Evolutionary conservation across 129 eudicot species (phyloP), one percentile per base, ranked within the genome.

Genomic region (Tagetes patula): DNA sequence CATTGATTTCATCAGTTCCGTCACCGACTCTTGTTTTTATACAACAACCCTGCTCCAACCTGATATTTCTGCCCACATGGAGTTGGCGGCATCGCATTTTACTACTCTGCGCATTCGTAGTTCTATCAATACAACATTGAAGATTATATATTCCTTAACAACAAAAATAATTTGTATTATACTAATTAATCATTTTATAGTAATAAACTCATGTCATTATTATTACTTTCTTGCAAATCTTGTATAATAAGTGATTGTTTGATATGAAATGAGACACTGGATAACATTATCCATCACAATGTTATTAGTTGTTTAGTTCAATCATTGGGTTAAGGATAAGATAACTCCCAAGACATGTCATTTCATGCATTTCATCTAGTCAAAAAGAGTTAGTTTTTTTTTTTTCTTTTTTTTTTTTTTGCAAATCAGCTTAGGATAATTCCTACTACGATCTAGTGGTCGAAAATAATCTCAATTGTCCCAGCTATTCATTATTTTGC

Each of bases 271-370:
- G n/a, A 30, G 63, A 56, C 38, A 8, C 0, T 56, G 63, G 63
- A 56, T 56, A 31, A 56, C 38, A 59, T 31, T 33, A 59, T 59
- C 65, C 41, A 59, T 32, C 65, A 58, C 65, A 58, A 58, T 31
- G 1, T 5, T 8, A 59, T 38, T 30, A 59, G 40, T 4, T 12
- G 30, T 36, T 61, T 61, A 37, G 43, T 61, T 61, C 67, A 61
- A 61, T 61, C 3, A 61, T 61, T 36, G 41, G 37, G 9, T 36
- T 43, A 60, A 60, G 43, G 41, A 60, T 11, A 60, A 4, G 27
- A 60, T 12, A 60, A 60, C 43, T 33, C 36, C 43, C 27, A 60
- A 34, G 30, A 60, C 66, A 11, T 11, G 43, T 59, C 65, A 59
- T 34, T n/a, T 50, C 58, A 50, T n/a, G 20, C 8, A 59, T 32